Base-by-base conservation (phyloP, 2,329 filamentous ascomycete genomes). In the Chaetothyriales sp. region DNA sequence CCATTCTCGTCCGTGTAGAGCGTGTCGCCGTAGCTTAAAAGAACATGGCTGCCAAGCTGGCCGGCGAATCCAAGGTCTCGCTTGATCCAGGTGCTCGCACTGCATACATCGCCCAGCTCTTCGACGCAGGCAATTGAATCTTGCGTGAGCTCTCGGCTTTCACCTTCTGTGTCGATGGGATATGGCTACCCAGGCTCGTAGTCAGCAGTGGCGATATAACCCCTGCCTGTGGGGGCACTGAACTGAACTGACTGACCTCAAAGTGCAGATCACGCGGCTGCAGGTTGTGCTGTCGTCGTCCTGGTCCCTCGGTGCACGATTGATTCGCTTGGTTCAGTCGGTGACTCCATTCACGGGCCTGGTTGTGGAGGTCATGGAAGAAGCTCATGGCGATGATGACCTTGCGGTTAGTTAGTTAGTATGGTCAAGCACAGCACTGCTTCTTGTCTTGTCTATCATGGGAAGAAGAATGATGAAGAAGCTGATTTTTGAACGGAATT, bases 21-120 rank as follows among this genome's bases (percentile, higher is more conserved):
- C 1, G 59, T 61, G 50, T 61, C 59, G 18, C 59, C 59, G 46
- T 61, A 61, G 36, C 51, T 59, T 18, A 61, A 54, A 12, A 59
- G 46, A 18, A 60, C 46, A 44, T 56, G 51, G 2, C 49, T 15
- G 18, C 59, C 59, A 9, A 61, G 19, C 43, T 55, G 57, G 7
- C 59, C 59, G 46, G 55, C 53, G 43, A 61, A 61, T 3, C 59
- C 59, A 2, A 60, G 50, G 47, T 61, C 59, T 25, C 59, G 55
- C 43, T 59, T 60, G 43, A 61, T 56, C 44, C 57, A 56, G 6
- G 57, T 60, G 26, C 51, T 58, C 18, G 50, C 47, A 47, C 59
- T 61, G 19, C 51, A 54, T n/a, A 61, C 59, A 15, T 55, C 49
- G 25, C 59, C 59, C 15, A 61, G 52, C 32, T 57, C 46, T 18